Conservation (phyloP, 805 yeast species). For the Metschnikowia continentalis region DNA sequence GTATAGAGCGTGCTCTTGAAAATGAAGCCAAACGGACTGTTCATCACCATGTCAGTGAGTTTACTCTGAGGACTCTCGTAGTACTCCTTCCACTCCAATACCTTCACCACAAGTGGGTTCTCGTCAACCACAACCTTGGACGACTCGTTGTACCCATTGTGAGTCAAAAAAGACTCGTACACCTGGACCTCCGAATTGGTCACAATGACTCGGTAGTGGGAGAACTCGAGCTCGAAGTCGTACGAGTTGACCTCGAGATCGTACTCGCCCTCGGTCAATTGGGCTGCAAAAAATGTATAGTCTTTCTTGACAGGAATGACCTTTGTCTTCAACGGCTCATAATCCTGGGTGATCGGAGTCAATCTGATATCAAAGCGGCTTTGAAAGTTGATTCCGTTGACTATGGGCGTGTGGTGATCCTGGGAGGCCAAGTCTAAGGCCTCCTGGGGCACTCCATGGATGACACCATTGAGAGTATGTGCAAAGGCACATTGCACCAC, state of each 20-base stretch:
- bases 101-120: constrained; percentile 21
- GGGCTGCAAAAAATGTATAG: constrained; percentile 23
- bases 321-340: not conserved
- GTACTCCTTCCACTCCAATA: constrained; percentile 25
- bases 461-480: not conserved
- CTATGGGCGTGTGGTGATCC: constrained; percentile 13
- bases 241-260: constrained; percentile 31
- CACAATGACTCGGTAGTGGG: constrained; percentile 26
- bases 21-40: constrained; percentile 40
- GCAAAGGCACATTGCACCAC: not conserved
- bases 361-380: constrained; percentile 27
- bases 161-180: constrained; percentile 20
- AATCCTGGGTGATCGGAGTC: not conserved
- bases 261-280: constrained; percentile 30
- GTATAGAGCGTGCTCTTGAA: constrained; percentile 36
- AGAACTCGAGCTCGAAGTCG: constrained; percentile 28
- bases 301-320: constrained; percentile 20
- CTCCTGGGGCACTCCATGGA: constrained; percentile 23
- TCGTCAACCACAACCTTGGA: constrained; percentile 14
- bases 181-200: constrained; percentile 21
- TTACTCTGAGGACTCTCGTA: constrained; percentile 32
- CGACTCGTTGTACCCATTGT: constrained; percentile 17
- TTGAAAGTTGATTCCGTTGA: constrained; percentile 36
- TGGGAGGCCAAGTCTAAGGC: constrained; percentile 11
- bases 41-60: constrained; percentile 29